These are phyloP conservation scores for Boletus eberwhitei DNA, from an alignment of 768 basidiomycete genomes.

Conservation along the genomic window DNA sequence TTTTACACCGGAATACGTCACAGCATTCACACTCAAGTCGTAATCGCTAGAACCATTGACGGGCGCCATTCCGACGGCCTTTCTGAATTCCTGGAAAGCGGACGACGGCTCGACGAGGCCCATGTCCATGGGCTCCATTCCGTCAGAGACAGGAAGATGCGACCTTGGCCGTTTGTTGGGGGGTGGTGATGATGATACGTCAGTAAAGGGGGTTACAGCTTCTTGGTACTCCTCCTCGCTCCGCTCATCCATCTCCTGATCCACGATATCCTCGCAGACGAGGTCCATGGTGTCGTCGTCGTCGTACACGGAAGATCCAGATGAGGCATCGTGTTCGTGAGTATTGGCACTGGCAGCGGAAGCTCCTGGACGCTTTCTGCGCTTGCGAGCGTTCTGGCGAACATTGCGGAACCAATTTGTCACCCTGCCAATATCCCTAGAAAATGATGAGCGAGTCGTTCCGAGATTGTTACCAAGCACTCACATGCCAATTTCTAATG, in stretches of 20 bases:
- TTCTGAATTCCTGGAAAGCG: slow-evolving; percentile 48
- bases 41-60: slow-evolving; percentile 23
- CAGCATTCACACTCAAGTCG: slow-evolving; percentile 26
- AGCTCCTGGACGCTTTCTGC: slow-evolving; percentile 49
- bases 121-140: slow-evolving; percentile 31
- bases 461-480: slow-evolving; percentile 18
- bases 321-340: slow-evolving; percentile 49
- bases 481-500: slow-evolving; percentile 75
- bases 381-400: slow-evolving; percentile 75
- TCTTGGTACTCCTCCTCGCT: slow-evolving; percentile 76
- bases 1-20: slow-evolving; percentile 50
- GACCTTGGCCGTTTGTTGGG: slow-evolving; percentile 31
- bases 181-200: slow-evolving; percentile 41
- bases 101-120: slow-evolving; percentile 40
- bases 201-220: slow-evolving; percentile 69
- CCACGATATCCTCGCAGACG: slow-evolving; percentile 41
- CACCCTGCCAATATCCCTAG: slow-evolving; percentile 77
- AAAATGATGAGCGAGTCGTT: slow-evolving; percentile 13
- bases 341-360: slow-evolving; percentile 34
- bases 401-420: slow-evolving; percentile 89
- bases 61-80: slow-evolving; percentile 31
- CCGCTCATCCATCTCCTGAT: slow-evolving; percentile 46
- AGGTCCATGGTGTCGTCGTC: slow-evolving; percentile 50
- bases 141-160: slow-evolving; percentile 30
- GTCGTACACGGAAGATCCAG: slow-evolving; percentile 49